Evolutionary conservation across 129 eudicot genomes (phyloP).

Genomic region (Flaveria linearis): DNA sequence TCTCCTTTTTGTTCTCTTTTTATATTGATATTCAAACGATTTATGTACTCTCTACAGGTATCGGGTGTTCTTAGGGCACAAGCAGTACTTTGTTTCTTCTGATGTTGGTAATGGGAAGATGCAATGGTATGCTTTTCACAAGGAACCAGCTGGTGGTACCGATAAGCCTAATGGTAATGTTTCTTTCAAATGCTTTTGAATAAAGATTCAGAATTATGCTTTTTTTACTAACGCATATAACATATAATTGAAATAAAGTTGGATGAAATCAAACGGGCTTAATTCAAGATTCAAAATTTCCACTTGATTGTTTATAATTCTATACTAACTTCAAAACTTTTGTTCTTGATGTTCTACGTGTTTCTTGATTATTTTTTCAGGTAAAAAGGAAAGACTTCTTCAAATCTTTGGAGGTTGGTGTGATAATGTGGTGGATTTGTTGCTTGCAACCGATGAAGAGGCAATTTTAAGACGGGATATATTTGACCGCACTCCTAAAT

Average conservation of each 20-base stretch:
- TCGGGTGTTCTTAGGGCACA: conserved; percentile 97
- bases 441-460: conserved; percentile 80
- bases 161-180: conserved; percentile 64
- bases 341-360: conserved; percentile 10
- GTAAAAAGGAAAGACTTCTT: conserved; percentile 79
- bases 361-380: conserved; percentile 39
- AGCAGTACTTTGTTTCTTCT: conserved; percentile 95
- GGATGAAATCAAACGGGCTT: not conserved
- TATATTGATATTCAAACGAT: not conserved
- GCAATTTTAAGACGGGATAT: conserved; percentile 96
- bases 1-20: not conserved
- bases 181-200: conserved; percentile 17
- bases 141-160: conserved; percentile 83
- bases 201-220: not conserved
- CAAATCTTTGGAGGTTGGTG: conserved; percentile 91
- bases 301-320: not conserved
- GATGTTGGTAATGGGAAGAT: conserved; percentile 99
- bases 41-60: conserved; percentile 49
- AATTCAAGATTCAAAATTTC: conserved; percentile 1
- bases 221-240: not conserved
- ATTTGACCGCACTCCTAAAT: conserved; percentile 73
- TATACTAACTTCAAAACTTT: not conserved
- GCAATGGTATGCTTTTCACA: conserved; percentile 99
- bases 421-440: conserved; percentile 88
- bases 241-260: conserved; percentile 1